Percentiles rank a stretch among this genome's conserved stretches.
These are phyloP conservation scores for Xanthoconium stramineum DNA, from an alignment of 768 basidiomycete genomes.

Conservation along the genomic window DNA sequence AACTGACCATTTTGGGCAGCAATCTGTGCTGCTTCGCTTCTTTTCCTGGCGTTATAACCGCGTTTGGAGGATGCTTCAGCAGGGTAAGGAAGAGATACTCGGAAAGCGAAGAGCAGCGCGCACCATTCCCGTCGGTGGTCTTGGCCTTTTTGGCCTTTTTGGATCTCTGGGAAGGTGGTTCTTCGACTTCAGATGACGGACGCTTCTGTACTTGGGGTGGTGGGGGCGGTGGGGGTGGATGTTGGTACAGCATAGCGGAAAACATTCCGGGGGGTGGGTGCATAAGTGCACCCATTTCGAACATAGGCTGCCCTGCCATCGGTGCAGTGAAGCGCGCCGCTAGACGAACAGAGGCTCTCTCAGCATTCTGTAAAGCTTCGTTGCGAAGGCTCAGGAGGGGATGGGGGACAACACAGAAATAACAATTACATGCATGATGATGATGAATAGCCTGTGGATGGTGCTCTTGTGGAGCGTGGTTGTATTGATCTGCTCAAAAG, in stretches of 20 bases:
- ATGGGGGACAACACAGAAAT: constrained; percentile 18
- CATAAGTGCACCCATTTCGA: constrained; percentile 34
- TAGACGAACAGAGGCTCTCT: constrained; percentile 58
- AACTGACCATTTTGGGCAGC: constrained; percentile 59
- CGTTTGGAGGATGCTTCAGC: constrained; percentile 49
- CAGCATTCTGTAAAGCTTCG: constrained; percentile 49
- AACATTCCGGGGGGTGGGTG: constrained; percentile 26
- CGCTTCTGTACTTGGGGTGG: constrained; percentile 36
- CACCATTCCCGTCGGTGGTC: constrained; percentile 33
- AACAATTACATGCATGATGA: constrained; percentile 33
- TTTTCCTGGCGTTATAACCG: constrained; percentile 70
- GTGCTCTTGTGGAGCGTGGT: constrained; percentile 33
- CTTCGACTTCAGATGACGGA: constrained; percentile 36
- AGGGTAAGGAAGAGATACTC: constrained; percentile 10
- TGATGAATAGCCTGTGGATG: constrained; percentile 28
- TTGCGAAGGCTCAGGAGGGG: constrained; percentile 20
- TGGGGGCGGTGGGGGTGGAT: constrained; percentile 24
- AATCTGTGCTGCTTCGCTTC: constrained; percentile 64
- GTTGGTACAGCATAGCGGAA: constrained; percentile 29
- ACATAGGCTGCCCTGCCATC: constrained; percentile 29
- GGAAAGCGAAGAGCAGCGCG: constrained; percentile 9
- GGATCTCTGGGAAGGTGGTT: constrained; percentile 40
- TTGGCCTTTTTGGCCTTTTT: constrained; percentile 47
- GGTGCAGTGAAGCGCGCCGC: constrained; percentile 46
- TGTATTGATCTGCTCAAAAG: constrained; percentile 29